Conservation (phyloP, 1,284 basidiomycete species). For the Leccinum fuscescens region DNA sequence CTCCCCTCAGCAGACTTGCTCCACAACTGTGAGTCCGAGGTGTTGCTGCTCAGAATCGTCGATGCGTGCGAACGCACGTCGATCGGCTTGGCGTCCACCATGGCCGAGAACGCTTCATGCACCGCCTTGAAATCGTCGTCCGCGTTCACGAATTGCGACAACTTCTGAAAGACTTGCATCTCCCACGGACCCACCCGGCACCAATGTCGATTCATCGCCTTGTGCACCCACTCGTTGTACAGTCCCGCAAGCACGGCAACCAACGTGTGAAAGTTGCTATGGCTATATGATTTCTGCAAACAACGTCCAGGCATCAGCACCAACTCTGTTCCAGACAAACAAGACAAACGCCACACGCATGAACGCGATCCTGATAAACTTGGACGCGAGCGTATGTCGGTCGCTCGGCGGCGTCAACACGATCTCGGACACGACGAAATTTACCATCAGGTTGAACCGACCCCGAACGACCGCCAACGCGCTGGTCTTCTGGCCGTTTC, state of each 20-base stretch:
- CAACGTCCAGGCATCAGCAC: slow-evolving; percentile 8
- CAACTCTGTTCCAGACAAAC: neutral
- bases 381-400: slow-evolving; percentile 65
- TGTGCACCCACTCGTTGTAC: slow-evolving; percentile 67
- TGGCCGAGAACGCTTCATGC: slow-evolving; percentile 60
- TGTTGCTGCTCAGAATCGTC: slow-evolving; percentile 47
- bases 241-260: slow-evolving; percentile 83
- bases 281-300: slow-evolving; percentile 75
- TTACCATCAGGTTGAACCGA: slow-evolving; percentile 83
- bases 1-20: slow-evolving; percentile 48
- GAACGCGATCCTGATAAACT: slow-evolving; percentile 87
- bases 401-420: slow-evolving; percentile 66
- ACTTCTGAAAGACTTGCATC: too few relatives aligned
- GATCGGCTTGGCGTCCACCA: slow-evolving; percentile 55
- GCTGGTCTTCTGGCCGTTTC: slow-evolving; percentile 58
- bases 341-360: slow-evolving; percentile 43
- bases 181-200: slow-evolving; percentile 51
- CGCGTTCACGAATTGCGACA: neutral
- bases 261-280: slow-evolving; percentile 79
- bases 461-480: slow-evolving; percentile 78
- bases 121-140: slow-evolving; percentile 76
- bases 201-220: slow-evolving; percentile 70
- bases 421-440: slow-evolving; percentile 82
- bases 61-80: slow-evolving; percentile 44
- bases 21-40: slow-evolving; percentile 36